Base-by-base conservation (phyloP, 1,139 yeast species). In the Suhomyces terraborum region DNA sequence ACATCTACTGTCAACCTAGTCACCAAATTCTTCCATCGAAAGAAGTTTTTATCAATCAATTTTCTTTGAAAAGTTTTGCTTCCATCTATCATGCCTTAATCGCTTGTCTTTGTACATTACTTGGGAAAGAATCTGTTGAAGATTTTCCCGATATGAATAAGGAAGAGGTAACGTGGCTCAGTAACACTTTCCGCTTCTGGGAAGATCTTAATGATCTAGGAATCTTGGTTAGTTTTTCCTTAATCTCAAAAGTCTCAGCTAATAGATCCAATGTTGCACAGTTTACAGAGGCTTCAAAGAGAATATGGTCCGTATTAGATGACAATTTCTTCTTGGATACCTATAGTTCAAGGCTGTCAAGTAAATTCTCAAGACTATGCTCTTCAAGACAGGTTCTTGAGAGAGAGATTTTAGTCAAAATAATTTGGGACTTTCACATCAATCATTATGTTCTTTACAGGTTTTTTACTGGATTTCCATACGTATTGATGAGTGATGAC, bases 11-110 rank as follows among this genome's bases (percentile, higher is more conserved):
- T 31, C 80, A 79, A 40, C 70, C 77, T 6, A 62, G 66, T 30
- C 69, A 73, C 41, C 69, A 75, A 35, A 54, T 76, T 12, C 54
- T 79, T 8, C 77, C 80, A 1, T 65, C 76, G 16, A 71, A 69
- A 43, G 48, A 56, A 3, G 49, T 61, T 4, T 60, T 77, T 25
- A 46, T 75, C 12, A 53, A 56, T 23, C 59, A 62, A 29, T 45
- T 75, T 13, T 57, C 67, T 9, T 48, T 71, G 8, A 55, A 57
- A 40, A 50, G 56, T 9, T 75, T 74, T 33, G 63, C 67, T 1
- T 64, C 80, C 0, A 54, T 77, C 8, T 48, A 77, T 17, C 79
- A 73, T 49, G 69, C 77, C 3, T 68, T 80, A 54, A 69, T 77
- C 47, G 64, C 79, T 4, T 64, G 64, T 9, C 63, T 72, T 14